Base-by-base conservation (phyloP, 352 stramenopile genomes). In the Globisporangium carolinianum region DNA sequence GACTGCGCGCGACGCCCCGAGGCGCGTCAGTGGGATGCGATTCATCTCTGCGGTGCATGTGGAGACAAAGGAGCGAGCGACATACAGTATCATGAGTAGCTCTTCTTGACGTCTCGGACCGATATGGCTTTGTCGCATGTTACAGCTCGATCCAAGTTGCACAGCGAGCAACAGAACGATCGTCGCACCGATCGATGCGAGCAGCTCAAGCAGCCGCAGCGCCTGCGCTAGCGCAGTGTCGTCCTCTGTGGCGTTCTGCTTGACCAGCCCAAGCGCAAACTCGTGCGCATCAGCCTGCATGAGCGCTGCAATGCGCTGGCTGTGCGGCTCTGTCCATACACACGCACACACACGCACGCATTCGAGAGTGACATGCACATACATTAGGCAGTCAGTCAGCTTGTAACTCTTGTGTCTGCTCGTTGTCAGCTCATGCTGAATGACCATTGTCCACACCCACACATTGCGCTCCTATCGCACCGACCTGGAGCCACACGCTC, bases 1-100 rank as follows among this genome's bases (percentile, higher is more conserved):
- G 35, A 83, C 57, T 36, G 77, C 66, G 10, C 79, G 65, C 24
- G 73, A 78, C 6, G 73, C 79, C 5, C 79, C 79, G 12, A 86
- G 62, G 2, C 79, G 74, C 7, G 72, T 86, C 48, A 89, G 57
- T 1, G 76, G 72, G 47, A 78, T 72, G 35, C 72, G 71, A 50
- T 89, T 79, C 10, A 53, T 38, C 18, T 85, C 75, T 87, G 61
- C 24, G 51, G 38, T 50, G 15, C 11, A 12, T 43, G 39, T 12
- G 39, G 7, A 42, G 38, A 8, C 37, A 41, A n/a, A 60, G n/a
- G 9, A 38, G 24, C 11, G 7, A 60, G 50, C 6, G 48, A 32
- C 3, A 32, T 32, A 32, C 39, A 43, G 39, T 12, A 43, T 43
- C 39, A 43, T 32, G 24, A 32, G 24, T 3, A 32, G 24, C 24